Evolutionary conservation across 1,284 basidiomycete genomes (phyloP).

Genomic region (Rugosomyces carneus): DNA sequence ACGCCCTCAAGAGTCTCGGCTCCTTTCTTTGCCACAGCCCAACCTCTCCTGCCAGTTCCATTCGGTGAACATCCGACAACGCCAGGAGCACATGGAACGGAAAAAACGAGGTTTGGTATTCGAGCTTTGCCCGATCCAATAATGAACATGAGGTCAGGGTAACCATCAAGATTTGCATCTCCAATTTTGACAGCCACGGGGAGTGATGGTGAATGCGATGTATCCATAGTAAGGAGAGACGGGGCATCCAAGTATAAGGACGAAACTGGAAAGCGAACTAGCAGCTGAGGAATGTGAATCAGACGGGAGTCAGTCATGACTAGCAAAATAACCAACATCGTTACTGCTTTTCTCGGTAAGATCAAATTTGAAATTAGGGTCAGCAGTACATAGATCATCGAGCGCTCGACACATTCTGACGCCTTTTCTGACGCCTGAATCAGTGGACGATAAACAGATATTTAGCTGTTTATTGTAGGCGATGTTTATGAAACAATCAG

Average conservation of each 20-base stretch:
- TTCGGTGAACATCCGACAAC: slow-evolving; percentile 47
- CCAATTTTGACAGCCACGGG: slow-evolving; percentile 82
- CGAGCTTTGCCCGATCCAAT: slow-evolving; percentile 39
- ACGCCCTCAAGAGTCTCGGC: slow-evolving; percentile 60
- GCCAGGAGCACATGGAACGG: slow-evolving; percentile 59
- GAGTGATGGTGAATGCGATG: slow-evolving; percentile 52
- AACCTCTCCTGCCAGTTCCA: slow-evolving; percentile 53
- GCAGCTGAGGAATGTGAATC: slow-evolving; percentile 39
- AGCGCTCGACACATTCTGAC: slow-evolving; percentile 66
- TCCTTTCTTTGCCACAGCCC: slow-evolving; percentile 54
- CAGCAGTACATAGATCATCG: slow-evolving; percentile 76
- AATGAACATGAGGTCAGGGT: slow-evolving; percentile 83
- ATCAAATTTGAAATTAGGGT: slow-evolving; percentile 78
- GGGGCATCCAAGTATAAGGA: slow-evolving; percentile 48
- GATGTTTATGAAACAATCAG: slow-evolving; percentile 81
- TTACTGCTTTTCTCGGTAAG: slow-evolving; percentile 48
- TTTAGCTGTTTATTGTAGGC: slow-evolving; percentile 91
- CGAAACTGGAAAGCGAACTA: slow-evolving; percentile 62
- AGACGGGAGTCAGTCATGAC: slow-evolving; percentile 4
- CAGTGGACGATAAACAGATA: slow-evolving; percentile 59
- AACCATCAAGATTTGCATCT: slow-evolving; percentile 93
- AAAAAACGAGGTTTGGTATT: slow-evolving; percentile 69
- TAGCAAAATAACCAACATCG: slow-evolving; percentile 39
- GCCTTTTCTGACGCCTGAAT: slow-evolving; percentile 42
- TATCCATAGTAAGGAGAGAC: slow-evolving; percentile 67